Base-by-base conservation (phyloP, 257 asterid species). In the Nicotiana otophora region DNA sequence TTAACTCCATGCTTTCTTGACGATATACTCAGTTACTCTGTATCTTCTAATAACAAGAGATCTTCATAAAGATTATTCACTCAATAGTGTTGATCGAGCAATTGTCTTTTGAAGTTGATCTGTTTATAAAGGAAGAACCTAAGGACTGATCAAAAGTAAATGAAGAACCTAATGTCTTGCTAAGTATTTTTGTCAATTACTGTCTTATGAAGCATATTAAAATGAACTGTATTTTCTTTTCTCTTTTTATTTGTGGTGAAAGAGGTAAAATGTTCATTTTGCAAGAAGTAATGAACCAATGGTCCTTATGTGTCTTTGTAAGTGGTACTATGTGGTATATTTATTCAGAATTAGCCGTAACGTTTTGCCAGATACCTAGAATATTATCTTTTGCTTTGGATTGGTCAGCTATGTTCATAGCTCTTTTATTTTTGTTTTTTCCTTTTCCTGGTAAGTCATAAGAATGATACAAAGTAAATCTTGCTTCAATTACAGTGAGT, bases 401-500 rank as follows among this genome's bases (percentile, higher is more conserved):
- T 70, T 42, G 12, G 58, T 70, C 58, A 70, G 48, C 20, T 12
- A 48, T 23, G 58, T 1, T 46, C 61, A 4, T 1, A 11, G 61
- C 8, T 46, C 79, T 12, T 46, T 46, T 70, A 42, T 39, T n/a
- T 70, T 39, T 20, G 58, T 2, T 15, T 28, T 72, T 46, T 12
- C 39, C 61, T 14, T 46, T 55, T 23, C 79, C 36, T 5, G 1
- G 80, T 8, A 15, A 15, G 17, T 53, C 26, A 75, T 26, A 51
- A 26, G 80, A 42, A 72, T 11, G 51, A 75, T 46, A 31, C 23
- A 64, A 42, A 42, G 10, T 64, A 63, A 46, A 9, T 88, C 36
- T 84, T 87, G 85, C 86, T 46, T 74, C 80, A 85, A 48, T 87
- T 85, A 19, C 93, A 95, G 99, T 88, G 98, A 92, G 85, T 95